A percentile compares a stretch with the other conserved stretches of the same genome.
phyloP scores from a whole-genome alignment of 2,329 filamentous ascomycete genomes.

The Aspergillus sp. region DNA sequence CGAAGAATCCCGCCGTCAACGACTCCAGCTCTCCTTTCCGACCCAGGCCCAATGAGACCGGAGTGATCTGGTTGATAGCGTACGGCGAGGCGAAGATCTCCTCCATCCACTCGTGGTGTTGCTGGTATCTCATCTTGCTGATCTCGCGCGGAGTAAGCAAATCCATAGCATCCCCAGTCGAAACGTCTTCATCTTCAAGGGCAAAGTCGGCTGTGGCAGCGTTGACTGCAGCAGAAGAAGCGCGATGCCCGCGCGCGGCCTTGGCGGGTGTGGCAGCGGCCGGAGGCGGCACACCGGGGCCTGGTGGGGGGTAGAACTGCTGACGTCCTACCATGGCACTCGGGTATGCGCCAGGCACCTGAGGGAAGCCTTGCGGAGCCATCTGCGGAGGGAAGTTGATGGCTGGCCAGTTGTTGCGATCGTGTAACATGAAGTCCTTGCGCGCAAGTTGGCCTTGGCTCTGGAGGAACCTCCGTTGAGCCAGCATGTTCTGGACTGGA shows the following conservation, averaged over 20 bases:
- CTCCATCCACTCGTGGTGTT: conserved; percentile 99
- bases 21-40: conserved; percentile 77
- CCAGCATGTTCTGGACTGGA: conserved; percentile 44
- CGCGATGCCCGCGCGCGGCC: conserved; percentile 47
- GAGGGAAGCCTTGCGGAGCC: conserved; percentile 56
- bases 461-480: conserved; percentile 62
- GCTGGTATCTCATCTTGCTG: conserved; percentile 80
- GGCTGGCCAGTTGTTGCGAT: conserved; percentile 85
- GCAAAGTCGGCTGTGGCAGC: conserved; percentile 48
- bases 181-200: conserved; percentile 86
- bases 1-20: conserved; percentile 83
- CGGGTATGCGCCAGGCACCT: conserved; percentile 47
- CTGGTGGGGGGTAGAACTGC: conserved; percentile 37
- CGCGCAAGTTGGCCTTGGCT: conserved; percentile 77
- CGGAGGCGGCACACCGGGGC: conserved; percentile 29
- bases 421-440: conserved; percentile 93
- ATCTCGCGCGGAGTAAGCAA: conserved; percentile 86
- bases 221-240: conserved; percentile 40
- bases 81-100: conserved; percentile 93
- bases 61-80: conserved; percentile 78
- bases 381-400: conserved; percentile 67
- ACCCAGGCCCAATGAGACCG: conserved; percentile 83
- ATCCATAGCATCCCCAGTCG: conserved; percentile 85
- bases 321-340: conserved; percentile 41
- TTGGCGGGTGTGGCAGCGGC: conserved; percentile 33